Evolutionary conservation across 2,329 filamentous ascomycete genomes (phyloP).

Genomic region (Xylaria hypoxylon): DNA sequence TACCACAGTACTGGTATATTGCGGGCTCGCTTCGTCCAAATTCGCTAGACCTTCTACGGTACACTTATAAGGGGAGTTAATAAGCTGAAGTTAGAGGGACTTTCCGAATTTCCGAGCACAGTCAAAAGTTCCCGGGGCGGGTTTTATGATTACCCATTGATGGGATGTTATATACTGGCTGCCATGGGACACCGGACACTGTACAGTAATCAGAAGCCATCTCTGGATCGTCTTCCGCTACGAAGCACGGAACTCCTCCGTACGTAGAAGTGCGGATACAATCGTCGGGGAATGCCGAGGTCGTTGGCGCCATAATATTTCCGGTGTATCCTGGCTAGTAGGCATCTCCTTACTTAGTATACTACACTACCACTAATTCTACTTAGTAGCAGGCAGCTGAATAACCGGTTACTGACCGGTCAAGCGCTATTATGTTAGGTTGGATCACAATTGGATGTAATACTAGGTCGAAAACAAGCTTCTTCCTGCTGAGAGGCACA

Average conservation of each 20-base stretch:
- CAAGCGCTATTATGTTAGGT: conserved; percentile 20
- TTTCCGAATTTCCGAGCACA: background rate
- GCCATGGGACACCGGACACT: conserved; percentile 1
- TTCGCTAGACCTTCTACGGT: background rate
- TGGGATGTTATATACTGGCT: conserved; percentile 14
- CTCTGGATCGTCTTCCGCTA: conserved; percentile 17
- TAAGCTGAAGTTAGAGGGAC: background rate
- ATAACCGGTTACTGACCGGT: conserved; percentile 17
- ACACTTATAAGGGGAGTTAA: background rate
- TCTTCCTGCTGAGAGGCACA: background rate
- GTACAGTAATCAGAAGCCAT: conserved; percentile 36
- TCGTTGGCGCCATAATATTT: conserved; percentile 20
- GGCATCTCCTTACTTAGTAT: background rate
- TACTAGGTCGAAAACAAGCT: background rate
- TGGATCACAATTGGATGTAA: conserved; percentile 11
- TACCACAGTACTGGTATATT: conserved; percentile 9
- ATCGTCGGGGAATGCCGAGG: conserved; percentile 32
- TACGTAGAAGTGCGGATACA: conserved; percentile 16
- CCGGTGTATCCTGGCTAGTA: conserved; percentile 8
- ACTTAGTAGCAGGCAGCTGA: conserved; percentile 25
- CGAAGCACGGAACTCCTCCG: conserved; percentile 31
- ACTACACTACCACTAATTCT: conserved; percentile 22
- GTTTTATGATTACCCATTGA: conserved; percentile 1
- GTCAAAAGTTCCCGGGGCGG: background rate
- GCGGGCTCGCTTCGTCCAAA: background rate